Conservation (phyloP, 2,329 filamentous ascomycete genomes). For the Plenodomus biglobosus region DNA sequence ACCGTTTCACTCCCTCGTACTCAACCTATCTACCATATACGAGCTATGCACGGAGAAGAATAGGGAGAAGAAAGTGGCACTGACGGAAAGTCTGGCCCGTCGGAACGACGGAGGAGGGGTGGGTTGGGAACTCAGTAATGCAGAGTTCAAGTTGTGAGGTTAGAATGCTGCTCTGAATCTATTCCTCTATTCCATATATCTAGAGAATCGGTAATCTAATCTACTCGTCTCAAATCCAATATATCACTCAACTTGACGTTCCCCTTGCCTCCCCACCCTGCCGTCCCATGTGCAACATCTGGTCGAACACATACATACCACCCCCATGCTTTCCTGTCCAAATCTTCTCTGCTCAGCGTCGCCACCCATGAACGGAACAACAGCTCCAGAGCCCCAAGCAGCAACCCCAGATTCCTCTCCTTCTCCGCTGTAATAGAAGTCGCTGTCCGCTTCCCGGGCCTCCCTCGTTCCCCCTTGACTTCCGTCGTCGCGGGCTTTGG, state of each 20-base stretch:
- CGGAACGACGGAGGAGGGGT: conserved; percentile 55
- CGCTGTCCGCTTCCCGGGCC: conserved; percentile 49
- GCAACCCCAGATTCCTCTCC: conserved; percentile 66
- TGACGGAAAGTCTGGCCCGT: conserved; percentile 70
- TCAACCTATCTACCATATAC: conserved; percentile 89
- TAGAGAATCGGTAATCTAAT: background rate
- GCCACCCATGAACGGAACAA: conserved; percentile 74
- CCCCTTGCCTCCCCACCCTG: conserved; percentile 84
- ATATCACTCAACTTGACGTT: conserved; percentile 67
- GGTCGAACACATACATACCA: conserved; percentile 81
- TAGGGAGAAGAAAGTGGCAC: conserved; percentile 65
- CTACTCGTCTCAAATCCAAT: conserved; percentile 29
- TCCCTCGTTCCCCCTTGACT: conserved; percentile 13
- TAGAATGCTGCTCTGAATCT: background rate
- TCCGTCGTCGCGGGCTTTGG: conserved; percentile 30
- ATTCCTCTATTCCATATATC: no score
- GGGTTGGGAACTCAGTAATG: conserved; percentile 71
- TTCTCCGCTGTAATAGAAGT: conserved; percentile 61
- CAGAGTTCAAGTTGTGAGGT: conserved; percentile 71
- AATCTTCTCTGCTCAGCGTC: conserved; percentile 62
- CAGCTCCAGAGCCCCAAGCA: conserved; percentile 71
- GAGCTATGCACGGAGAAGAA: conserved; percentile 84
- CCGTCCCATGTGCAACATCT: conserved; percentile 70
- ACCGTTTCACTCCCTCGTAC: conserved; percentile 74
- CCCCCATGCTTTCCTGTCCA: conserved; percentile 75